phyloP scores from a whole-genome alignment of 2,329 filamentous ascomycete species.

The Penicillium sp. region DNA sequence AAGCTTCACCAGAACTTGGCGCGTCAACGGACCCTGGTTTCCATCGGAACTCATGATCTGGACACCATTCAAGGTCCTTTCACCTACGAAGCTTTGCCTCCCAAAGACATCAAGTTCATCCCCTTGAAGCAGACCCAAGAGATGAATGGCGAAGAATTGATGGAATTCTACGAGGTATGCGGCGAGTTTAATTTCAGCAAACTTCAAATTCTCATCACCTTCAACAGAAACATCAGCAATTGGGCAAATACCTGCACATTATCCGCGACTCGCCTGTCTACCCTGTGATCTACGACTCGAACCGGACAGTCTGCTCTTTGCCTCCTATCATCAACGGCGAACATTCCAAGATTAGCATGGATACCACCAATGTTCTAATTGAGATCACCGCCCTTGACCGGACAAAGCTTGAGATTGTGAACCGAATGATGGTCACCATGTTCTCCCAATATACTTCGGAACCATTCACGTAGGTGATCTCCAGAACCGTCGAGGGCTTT shows the following conservation, averaged over 20 bases:
- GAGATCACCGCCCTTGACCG: constrained; percentile 94
- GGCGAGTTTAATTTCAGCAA: too few relatives aligned
- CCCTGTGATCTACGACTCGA: constrained; percentile 88
- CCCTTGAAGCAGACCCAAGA: constrained; percentile 87
- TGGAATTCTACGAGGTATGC: constrained; percentile 78
- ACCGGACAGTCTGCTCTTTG: constrained; percentile 80
- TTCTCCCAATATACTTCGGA: constrained; percentile 88
- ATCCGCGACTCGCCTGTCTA: constrained; percentile 91
- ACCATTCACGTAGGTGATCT: constrained; percentile 61
- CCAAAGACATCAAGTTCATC: constrained; percentile 84
- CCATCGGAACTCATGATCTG: constrained; percentile 93
- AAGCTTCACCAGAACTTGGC: constrained; percentile 97
- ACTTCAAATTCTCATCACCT: too few relatives aligned
- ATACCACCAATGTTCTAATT: constrained; percentile 92
- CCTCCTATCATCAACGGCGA: constrained; percentile 97
- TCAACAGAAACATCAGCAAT: constrained; percentile 78
- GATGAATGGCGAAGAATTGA: constrained; percentile 82
- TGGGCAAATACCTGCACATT: constrained; percentile 86
- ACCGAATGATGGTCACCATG: constrained; percentile 94
- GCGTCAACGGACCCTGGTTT: constrained; percentile 85
- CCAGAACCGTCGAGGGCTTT: neutral
- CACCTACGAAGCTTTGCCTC: constrained; percentile 86
- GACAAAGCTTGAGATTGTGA: constrained; percentile 93
- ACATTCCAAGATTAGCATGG: constrained; percentile 87
- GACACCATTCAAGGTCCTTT: constrained; percentile 92